Conservation (phyloP, 192 early-diverging fungal genomes). For the Coemansia sp. region DNA sequence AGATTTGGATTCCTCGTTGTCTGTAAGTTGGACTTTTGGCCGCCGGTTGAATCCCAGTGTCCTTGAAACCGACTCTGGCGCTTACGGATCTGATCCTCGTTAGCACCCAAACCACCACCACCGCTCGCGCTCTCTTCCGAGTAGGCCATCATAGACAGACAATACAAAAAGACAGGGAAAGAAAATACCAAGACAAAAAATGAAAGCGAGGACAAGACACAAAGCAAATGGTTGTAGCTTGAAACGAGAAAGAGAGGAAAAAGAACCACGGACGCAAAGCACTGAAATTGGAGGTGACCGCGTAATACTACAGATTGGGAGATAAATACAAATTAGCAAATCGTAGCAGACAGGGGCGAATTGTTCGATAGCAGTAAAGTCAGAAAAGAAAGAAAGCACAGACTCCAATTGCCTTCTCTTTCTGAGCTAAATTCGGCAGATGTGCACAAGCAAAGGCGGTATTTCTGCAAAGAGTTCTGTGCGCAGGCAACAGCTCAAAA, state of each 20-base stretch:
- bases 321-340: constrained; percentile 10
- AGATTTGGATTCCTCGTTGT: neutral
- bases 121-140: constrained; percentile 20
- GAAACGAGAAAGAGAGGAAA: neutral
- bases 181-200: constrained; percentile 7
- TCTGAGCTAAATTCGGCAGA: neutral
- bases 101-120: constrained; percentile 14
- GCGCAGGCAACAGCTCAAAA: neutral
- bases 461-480: neutral
- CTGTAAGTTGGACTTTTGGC: constrained; percentile 18
- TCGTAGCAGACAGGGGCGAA: neutral
- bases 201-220: neutral
- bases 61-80: constrained; percentile 51
- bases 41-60: constrained; percentile 44
- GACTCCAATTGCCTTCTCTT: neutral
- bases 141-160: constrained; percentile 32
- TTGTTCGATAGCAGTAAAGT: neutral
- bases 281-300: neutral
- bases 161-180: neutral
- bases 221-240: neutral
- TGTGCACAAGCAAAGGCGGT: neutral
- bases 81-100: constrained; percentile 39
- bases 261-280: neutral
- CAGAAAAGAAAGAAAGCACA: neutral
- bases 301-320: neutral